Evolutionary conservation across 2,329 filamentous ascomycete species (phyloP), one percentile per base, ranked within the genome.

Genomic region (Sporothrix pallida): DNA sequence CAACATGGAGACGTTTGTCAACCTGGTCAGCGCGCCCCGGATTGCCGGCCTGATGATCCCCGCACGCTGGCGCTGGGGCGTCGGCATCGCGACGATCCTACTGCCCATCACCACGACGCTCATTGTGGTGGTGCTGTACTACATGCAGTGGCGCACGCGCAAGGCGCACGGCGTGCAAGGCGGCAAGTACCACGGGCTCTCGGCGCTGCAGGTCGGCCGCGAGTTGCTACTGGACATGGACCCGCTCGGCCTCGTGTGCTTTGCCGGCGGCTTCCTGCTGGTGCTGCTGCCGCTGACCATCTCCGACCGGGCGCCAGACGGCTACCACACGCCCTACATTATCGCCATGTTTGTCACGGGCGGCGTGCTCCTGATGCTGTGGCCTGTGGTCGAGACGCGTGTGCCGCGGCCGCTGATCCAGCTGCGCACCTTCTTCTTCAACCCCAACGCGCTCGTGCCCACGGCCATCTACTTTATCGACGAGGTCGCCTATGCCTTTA

Each of bases 21-120:
- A 54, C 13, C 50, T 54, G 50, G 50, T 89, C 3, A 80, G 87
- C 76, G 89, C 86, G 6, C 85, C 88, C 0, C 90, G 87, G 85
- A 82, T 87, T 13, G 85, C 87, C 1, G 86, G 86, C 1, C 82
- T 84, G 62, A 82, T 88, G 50, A 54, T 54, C 50, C 50, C 50
- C 17, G n/a, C n/a, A 46, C 83, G 80, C 12, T 89, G 87, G 87
- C 81, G 86, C 76, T 89, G 87, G 87, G 87, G 87, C 6, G 87
- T 87, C 75, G 87, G 85, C 17, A 87, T 89, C 78, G 85, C 87
- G 80, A 85, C 86, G 9, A 84, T 89, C 71, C 80, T 89, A 23
- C 81, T 88, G 74, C 87, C 86, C 80, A 79, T 87, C 20, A 83
- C 83, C 50, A 86, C 86, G 37, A 79, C 84, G 44, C 86, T 86